Evolutionary conservation across 164 flowering plant genomes (phyloP), one percentile per base, ranked within the genome.

Genomic region (Santalum album): DNA sequence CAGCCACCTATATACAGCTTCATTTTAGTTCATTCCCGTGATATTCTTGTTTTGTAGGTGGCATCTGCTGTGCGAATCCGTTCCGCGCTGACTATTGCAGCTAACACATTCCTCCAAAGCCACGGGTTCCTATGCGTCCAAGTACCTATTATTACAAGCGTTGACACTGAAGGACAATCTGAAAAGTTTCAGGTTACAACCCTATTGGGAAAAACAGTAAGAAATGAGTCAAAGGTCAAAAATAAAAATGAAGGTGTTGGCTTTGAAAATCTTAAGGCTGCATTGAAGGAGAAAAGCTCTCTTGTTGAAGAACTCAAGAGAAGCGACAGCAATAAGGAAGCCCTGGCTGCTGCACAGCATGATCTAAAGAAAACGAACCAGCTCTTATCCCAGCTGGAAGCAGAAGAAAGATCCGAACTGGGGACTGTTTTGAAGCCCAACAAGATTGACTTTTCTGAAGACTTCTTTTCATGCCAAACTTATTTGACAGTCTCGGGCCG

Each of bases 241-340:
- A 50, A 57, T 15, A 75, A 63, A 6, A 25, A 15, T 45, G 73
- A 57, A 16, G 66, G 62, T 23, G 49, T 78, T 39, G 73, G 70
- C 52, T 80, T 80, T 49, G 84, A 76, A 44, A 69, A n/a, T 18
- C 55, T 86, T 24, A 80, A 72, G 73, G 76, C 76, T 54, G 75
- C 96, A 12, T 61, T 76, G 22, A 72, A 73, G 64, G 88, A 86
- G 65, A 92, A 92, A 58, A 73, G 57, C 49, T 65, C 58, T 1
- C 57, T 56, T 25, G 65, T 89, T 42, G 83, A 92, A 59, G 82
- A 89, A 58, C 79, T 92, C 48, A 78, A 76, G 66, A 78, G 96
- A 69, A 81, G 60, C 56, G 84, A 77, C 2, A 92, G 94, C 76
- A 81, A 92, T 40, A 79, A 63, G 53, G 96, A 92, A 66, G 90